phyloP scores from a whole-genome alignment of 371 early-diverging fungal genomes.

The Parasitella parasitica region DNA sequence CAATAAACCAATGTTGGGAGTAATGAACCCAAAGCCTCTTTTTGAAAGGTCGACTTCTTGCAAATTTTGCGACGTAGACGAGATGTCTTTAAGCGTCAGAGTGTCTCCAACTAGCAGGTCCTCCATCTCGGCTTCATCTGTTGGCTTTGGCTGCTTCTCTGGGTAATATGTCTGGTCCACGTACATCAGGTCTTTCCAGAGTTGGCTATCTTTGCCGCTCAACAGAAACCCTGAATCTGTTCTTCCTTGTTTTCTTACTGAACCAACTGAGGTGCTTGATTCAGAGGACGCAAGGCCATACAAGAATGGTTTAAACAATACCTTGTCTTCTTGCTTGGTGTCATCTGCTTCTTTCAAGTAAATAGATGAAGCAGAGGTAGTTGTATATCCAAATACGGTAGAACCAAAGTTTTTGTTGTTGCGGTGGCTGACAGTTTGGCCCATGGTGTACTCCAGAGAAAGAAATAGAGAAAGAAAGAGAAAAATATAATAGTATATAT shows the following conservation, averaged over 20 bases:
- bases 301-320: slow-evolving; percentile 14
- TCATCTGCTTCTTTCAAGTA: background rate
- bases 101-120: background rate
- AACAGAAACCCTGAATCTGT: slow-evolving; percentile 27
- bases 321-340: slow-evolving; percentile 1
- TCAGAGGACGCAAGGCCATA: slow-evolving; percentile 11
- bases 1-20: slow-evolving; percentile 23
- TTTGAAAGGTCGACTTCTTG: slow-evolving; percentile 15
- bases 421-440: background rate
- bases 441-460: background rate
- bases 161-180: slow-evolving; percentile 32
- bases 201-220: slow-evolving; percentile 12
- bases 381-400: slow-evolving; percentile 7
- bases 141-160: background rate
- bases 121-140: background rate
- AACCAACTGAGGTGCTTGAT: background rate
- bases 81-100: slow-evolving; percentile 11
- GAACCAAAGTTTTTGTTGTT: background rate
- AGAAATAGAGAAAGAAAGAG: background rate
- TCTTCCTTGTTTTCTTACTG: background rate
- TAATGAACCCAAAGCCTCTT: slow-evolving; percentile 9
- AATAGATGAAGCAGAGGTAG: background rate
- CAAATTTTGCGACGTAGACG: slow-evolving; percentile 2
- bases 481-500: background rate
- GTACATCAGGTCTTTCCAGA: slow-evolving; percentile 30